phyloP scores from a whole-genome alignment of 371 early-diverging fungal genomes.

The Chytridium lagenaria region DNA sequence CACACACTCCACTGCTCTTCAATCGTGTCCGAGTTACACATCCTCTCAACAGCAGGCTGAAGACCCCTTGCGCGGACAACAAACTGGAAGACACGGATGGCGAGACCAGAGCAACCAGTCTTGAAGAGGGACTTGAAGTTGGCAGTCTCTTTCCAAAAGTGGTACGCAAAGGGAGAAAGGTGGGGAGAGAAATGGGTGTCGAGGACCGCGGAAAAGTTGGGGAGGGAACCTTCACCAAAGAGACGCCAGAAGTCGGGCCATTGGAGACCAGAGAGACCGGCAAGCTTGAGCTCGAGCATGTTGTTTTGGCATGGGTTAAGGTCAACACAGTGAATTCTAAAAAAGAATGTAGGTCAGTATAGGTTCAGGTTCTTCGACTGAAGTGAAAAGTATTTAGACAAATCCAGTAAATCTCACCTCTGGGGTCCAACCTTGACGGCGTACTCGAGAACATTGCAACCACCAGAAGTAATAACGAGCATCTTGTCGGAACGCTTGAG shows the following conservation, averaged over 20 bases:
- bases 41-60: slow-evolving; percentile 59
- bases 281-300: slow-evolving; percentile 82
- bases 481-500: slow-evolving; percentile 71
- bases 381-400: slow-evolving; percentile 16
- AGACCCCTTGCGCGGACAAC: slow-evolving; percentile 68
- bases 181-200: slow-evolving; percentile 74
- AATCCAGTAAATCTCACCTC: slow-evolving; percentile 28
- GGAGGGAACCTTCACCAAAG: slow-evolving; percentile 78
- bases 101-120: slow-evolving; percentile 84
- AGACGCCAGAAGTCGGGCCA: slow-evolving; percentile 79
- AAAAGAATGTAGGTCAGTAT: not conserved
- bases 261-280: slow-evolving; percentile 65
- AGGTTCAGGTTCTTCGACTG: not conserved
- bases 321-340: slow-evolving; percentile 80
- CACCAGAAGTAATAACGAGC: slow-evolving; percentile 85
- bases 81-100: slow-evolving; percentile 72
- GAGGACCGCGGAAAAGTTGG: slow-evolving; percentile 66
- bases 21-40: slow-evolving; percentile 64
- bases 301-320: slow-evolving; percentile 92
- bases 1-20: slow-evolving; percentile 71
- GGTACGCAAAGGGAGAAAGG: slow-evolving; percentile 75
- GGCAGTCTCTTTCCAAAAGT: slow-evolving; percentile 77
- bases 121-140: slow-evolving; percentile 74
- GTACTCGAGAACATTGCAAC: slow-evolving; percentile 86
- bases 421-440: slow-evolving; percentile 71